A percentile compares a stretch with the other conserved stretches of the same genome.
These are phyloP conservation scores for Melampsora americana DNA, from an alignment of 1,284 basidiomycete species.

Conservation along the genomic window DNA sequence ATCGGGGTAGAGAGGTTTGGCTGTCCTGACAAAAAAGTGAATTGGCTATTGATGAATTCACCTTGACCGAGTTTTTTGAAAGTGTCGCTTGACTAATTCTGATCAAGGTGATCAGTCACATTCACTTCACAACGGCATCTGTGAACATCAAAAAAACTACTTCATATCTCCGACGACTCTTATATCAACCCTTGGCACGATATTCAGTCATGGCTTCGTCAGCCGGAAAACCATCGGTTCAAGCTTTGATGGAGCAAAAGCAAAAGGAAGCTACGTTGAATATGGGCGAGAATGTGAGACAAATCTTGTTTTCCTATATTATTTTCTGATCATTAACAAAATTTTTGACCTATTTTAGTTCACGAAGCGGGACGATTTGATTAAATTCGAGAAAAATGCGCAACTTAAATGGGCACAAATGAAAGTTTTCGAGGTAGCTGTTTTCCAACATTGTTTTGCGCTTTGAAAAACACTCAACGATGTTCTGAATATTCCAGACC, in stretches of 20 bases:
- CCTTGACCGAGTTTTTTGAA: background rate
- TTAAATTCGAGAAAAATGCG: slow-evolving; percentile 25
- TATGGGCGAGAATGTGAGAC: slow-evolving; percentile 21
- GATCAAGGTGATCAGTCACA: background rate
- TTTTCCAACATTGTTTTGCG: background rate
- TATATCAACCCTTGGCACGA: background rate
- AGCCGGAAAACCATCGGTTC: slow-evolving; percentile 15
- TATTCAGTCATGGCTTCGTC: slow-evolving; percentile 2
- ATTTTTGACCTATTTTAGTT: slow-evolving; percentile 8
- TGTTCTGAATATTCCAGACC: background rate
- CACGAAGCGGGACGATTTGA: slow-evolving; percentile 40
- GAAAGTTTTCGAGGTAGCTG: slow-evolving; percentile 23
- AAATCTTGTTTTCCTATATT: no score
- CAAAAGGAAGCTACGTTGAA: slow-evolving; percentile 40
- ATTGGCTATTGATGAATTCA: no score
- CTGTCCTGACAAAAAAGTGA: no score
- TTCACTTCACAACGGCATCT: slow-evolving; percentile 4
- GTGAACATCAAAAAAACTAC: background rate
- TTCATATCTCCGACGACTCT: background rate
- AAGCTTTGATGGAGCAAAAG: slow-evolving; percentile 36
- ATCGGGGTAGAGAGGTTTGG: no score
- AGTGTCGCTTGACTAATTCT: background rate
- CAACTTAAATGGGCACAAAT: slow-evolving; percentile 32
- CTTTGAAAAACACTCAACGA: background rate
- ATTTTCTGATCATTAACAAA: no score